Percentiles rank a stretch among this genome's conserved stretches.
Evolutionary conservation across 305 asterid genomes (phyloP).

Genomic region (Plantago coronopus): DNA sequence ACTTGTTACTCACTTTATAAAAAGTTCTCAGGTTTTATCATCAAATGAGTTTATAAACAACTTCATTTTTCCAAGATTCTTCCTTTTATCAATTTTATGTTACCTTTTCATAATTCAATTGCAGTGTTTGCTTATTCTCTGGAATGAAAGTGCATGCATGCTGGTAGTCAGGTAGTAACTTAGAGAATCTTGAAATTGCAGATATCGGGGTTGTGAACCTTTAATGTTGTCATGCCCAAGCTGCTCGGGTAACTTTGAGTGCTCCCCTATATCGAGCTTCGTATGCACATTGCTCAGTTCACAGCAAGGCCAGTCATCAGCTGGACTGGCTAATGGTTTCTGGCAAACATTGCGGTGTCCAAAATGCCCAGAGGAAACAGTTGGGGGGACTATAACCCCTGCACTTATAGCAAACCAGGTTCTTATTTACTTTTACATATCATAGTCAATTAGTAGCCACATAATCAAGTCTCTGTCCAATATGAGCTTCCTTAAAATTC

Average conservation of each 20-base stretch:
- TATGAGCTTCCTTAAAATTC: conserved; percentile 8
- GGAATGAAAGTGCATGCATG: neutral
- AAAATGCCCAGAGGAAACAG: conserved; percentile 76
- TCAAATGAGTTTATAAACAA: too few relatives aligned
- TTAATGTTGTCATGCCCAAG: conserved; percentile 79
- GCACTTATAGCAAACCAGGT: conserved; percentile 87
- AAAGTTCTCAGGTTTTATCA: too few relatives aligned
- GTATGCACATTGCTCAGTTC: conserved; percentile 46
- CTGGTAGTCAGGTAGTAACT: too few relatives aligned
- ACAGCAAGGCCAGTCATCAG: conserved; percentile 43
- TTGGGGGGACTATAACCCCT: conserved; percentile 57
- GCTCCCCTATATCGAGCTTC: conserved; percentile 65
- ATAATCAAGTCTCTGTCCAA: too few relatives aligned
- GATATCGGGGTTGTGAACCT: conserved; percentile 83
- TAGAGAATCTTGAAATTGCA: conserved; percentile 34
- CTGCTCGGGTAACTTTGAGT: conserved; percentile 63
- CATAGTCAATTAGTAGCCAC: neutral
- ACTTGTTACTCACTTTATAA: neutral
- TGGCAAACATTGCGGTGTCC: conserved; percentile 82
- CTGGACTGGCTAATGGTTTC: conserved; percentile 42
- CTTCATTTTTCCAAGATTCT: too few relatives aligned
- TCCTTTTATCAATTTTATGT: too few relatives aligned
- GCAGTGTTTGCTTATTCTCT: too few relatives aligned
- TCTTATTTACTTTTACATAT: neutral
- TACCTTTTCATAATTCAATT: too few relatives aligned